Evolutionary conservation across 1,139 yeast species (phyloP).

Genomic region (Scheffersomyces segobiensis): DNA sequence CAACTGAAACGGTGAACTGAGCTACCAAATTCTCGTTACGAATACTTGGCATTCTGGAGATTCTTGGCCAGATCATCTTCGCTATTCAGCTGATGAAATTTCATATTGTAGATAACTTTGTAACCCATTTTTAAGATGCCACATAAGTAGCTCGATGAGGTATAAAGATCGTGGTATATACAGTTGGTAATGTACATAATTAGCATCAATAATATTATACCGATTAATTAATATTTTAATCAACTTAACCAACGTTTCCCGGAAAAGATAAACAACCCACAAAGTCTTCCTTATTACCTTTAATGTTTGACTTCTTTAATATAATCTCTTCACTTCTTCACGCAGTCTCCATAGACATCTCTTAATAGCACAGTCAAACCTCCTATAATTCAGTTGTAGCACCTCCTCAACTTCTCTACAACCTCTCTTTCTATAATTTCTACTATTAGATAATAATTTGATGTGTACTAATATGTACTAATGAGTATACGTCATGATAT

Average conservation of each 20-base stretch:
- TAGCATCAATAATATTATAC: no score
- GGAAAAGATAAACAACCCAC: neutral
- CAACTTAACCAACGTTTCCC: neutral
- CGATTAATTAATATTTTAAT: neutral
- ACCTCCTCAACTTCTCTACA: no score
- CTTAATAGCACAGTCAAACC: neutral
- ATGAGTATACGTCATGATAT: neutral
- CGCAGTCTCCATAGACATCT: no score
- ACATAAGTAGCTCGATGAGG: no score
- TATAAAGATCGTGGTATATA: neutral
- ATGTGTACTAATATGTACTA: neutral
- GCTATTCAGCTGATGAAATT: neutral
- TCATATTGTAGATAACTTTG: neutral
- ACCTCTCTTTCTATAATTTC: neutral
- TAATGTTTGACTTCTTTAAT: no score
- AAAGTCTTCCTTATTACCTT: no score
- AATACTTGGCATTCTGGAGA: no score
- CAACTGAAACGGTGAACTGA: neutral
- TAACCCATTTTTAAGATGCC: neutral
- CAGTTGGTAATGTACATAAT: neutral
- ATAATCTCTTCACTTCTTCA: no score
- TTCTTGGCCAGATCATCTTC: neutral
- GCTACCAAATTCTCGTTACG: neutral
- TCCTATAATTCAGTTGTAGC: neutral
- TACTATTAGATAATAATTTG: neutral